These are phyloP conservation scores for Priceomyces medius DNA, from an alignment of 805 yeast genomes.

Conservation along the genomic window DNA sequence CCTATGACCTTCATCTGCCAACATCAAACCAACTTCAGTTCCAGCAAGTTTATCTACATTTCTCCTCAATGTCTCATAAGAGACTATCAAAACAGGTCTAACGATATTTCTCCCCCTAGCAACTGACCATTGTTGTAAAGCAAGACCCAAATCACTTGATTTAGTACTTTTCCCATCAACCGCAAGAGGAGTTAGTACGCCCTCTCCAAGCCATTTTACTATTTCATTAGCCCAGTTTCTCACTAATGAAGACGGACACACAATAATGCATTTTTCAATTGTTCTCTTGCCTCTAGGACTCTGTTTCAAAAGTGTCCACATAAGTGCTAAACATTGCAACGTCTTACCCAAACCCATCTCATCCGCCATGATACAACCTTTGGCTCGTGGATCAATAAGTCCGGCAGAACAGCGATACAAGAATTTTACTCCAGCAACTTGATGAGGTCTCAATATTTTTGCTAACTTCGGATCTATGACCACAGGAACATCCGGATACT, in stretches of 20 bases:
- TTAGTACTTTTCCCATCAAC: conserved; percentile 88
- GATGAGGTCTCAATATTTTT: conserved; percentile 90
- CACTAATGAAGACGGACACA: conserved; percentile 92
- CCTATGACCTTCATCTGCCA: conserved; percentile 54
- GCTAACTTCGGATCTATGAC: conserved; percentile 89
- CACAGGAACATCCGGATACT: conserved; percentile 86
- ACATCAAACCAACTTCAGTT: conserved; percentile 79
- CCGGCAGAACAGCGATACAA: conserved; percentile 91
- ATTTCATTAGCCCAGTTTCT: conserved; percentile 97
- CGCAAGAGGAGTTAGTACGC: conserved; percentile 83
- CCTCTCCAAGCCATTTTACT: conserved; percentile 92
- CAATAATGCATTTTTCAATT: conserved; percentile 86
- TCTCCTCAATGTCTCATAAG: conserved; percentile 89
- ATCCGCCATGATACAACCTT: conserved; percentile 98
- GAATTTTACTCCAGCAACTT: conserved; percentile 91
- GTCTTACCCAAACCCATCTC: conserved; percentile 96
- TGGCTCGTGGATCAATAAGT: conserved; percentile 73
- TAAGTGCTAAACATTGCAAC: conserved; percentile 78
- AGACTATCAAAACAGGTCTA: conserved; percentile 88
- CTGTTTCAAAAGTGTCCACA: conserved; percentile 91
- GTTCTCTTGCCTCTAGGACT: conserved; percentile 82
- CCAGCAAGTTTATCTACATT: conserved; percentile 73
- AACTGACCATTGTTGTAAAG: conserved; percentile 78
- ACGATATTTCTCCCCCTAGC: conserved; percentile 88
- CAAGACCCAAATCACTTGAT: conserved; percentile 62